phyloP scores from a whole-genome alignment of 805 yeast genomes.

The Hanseniaspora thailandica region DNA sequence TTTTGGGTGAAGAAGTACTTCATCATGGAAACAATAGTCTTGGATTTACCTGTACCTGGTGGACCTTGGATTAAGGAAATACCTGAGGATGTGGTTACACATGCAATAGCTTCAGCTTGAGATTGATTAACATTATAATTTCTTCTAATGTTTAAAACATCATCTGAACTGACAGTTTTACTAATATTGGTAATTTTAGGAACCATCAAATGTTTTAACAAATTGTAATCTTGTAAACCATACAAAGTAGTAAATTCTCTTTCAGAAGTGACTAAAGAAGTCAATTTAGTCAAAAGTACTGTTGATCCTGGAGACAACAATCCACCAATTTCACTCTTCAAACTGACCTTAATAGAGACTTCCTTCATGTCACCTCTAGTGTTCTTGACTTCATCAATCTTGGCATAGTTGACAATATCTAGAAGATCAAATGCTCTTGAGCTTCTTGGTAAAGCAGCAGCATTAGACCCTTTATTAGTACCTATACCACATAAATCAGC shows the following conservation, averaged over 20 bases:
- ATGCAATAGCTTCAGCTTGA: slow-evolving; percentile 80
- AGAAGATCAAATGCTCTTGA: slow-evolving; percentile 36
- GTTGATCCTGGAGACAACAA: slow-evolving; percentile 52
- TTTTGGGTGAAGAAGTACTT: slow-evolving; percentile 48
- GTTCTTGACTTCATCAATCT: slow-evolving; percentile 59
- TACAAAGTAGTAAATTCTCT: slow-evolving; percentile 78
- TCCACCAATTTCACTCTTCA: slow-evolving; percentile 35
- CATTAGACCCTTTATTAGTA: slow-evolving; percentile 23
- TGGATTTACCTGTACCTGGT: slow-evolving; percentile 98
- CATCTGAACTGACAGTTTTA: slow-evolving; percentile 24
- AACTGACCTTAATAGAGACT: slow-evolving; percentile 55
- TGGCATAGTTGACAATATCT: slow-evolving; percentile 39
- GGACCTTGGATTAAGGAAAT: slow-evolving; percentile 95
- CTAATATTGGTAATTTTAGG: slow-evolving; percentile 43
- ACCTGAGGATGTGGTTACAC: slow-evolving; percentile 56
- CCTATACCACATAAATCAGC: slow-evolving; percentile 52
- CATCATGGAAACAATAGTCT: slow-evolving; percentile 83
- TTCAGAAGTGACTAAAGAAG: slow-evolving; percentile 84
- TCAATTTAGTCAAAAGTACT: slow-evolving; percentile 57
- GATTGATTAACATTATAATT: slow-evolving; percentile 64
- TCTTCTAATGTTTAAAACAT: slow-evolving; percentile 34
- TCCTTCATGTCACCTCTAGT: slow-evolving; percentile 59
- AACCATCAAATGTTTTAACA: slow-evolving; percentile 50
- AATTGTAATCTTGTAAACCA: slow-evolving; percentile 73
- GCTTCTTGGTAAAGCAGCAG: slow-evolving; percentile 26